Evolutionary conservation across 371 early-diverging fungal species (phyloP).

Genomic region (Mortierella polycephala): DNA sequence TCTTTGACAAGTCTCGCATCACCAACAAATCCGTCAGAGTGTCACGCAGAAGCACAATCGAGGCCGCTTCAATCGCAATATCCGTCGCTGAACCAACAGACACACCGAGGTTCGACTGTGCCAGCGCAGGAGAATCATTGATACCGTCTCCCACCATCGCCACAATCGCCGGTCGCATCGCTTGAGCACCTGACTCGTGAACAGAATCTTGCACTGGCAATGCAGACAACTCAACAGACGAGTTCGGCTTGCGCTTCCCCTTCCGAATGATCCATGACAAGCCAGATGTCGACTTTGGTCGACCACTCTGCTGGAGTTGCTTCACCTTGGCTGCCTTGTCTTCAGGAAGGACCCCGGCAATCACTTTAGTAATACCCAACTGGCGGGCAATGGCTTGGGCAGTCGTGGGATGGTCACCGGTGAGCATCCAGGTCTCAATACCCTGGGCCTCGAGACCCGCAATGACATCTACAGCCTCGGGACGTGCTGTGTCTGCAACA

Average conservation of each 20-base stretch:
- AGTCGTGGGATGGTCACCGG: conserved; percentile 73
- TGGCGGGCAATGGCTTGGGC: conserved; percentile 69
- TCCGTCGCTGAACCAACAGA: conserved; percentile 86
- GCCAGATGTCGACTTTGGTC: conserved; percentile 7
- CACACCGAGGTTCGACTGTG: conserved; percentile 87
- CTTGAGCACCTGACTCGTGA: neutral
- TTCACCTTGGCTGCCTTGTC: conserved; percentile 74
- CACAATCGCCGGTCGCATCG: conserved; percentile 58
- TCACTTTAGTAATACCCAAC: conserved; percentile 65
- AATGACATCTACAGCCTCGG: conserved; percentile 63
- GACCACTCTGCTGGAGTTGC: conserved; percentile 60
- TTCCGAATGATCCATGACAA: conserved; percentile 19
- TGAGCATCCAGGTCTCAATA: conserved; percentile 78
- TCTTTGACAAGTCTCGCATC: conserved; percentile 71
- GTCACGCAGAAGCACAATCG: conserved; percentile 77
- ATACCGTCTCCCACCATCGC: conserved; percentile 90
- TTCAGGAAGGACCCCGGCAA: conserved; percentile 72
- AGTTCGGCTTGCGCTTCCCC: neutral
- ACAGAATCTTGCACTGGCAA: neutral
- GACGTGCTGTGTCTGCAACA: conserved; percentile 66
- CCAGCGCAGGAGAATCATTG: conserved; percentile 93
- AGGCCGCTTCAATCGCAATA: conserved; percentile 83
- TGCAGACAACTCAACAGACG: conserved; percentile 6
- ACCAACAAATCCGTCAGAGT: conserved; percentile 75
- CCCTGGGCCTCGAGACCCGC: conserved; percentile 57